A percentile compares a stretch with the other conserved stretches of the same genome.
Conservation (phyloP, 23 red algal species). For the Chondrus crispus region DNA sequence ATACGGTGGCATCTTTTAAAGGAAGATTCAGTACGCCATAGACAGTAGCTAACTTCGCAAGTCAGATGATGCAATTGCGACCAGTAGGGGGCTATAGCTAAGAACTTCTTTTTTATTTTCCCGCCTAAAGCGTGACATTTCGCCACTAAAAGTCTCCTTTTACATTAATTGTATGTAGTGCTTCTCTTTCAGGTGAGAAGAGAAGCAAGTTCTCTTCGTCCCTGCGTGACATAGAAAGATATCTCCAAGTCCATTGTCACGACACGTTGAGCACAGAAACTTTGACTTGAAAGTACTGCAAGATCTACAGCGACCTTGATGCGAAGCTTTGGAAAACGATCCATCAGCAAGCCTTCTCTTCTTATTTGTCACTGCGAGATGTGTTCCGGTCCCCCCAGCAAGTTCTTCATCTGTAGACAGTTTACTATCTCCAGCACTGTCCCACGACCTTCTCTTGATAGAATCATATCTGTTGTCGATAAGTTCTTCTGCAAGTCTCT, state of each 20-base stretch:
- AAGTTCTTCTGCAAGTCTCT: neutral
- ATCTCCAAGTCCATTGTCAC: neutral
- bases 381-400: neutral
- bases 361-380: slow-evolving; percentile 3
- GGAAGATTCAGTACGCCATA: slow-evolving; percentile 3
- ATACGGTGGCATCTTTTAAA: neutral
- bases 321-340: neutral
- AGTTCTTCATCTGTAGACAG: neutral
- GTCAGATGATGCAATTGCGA: neutral
- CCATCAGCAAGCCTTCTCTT: neutral
- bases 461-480: slow-evolving; percentile 19
- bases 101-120: neutral
- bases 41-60: neutral
- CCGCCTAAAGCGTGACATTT: neutral
- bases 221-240: neutral
- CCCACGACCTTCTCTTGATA: neutral
- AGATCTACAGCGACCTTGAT: neutral
- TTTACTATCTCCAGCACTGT: neutral
- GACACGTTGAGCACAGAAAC: neutral
- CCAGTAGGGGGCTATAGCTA: neutral
- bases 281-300: neutral
- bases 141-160: neutral
- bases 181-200: neutral
- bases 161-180: neutral
- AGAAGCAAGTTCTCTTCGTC: neutral